Evolutionary conservation across 331 rosid genomes (phyloP).

Genomic region (Saraca asoca): DNA sequence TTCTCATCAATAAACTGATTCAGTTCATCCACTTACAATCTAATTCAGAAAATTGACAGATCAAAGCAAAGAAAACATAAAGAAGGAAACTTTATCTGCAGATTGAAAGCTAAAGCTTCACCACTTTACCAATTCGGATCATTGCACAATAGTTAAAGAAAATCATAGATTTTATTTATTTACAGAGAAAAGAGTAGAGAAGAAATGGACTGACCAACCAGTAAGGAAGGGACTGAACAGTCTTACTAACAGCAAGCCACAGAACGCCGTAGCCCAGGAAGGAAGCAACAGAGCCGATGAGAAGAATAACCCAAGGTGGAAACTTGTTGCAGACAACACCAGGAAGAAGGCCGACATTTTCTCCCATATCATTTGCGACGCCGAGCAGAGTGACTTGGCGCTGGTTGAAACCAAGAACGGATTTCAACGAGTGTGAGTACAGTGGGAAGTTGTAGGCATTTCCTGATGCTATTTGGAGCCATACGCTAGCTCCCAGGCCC

Average conservation of each 20-base stretch:
- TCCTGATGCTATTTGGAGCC: conserved; percentile 70
- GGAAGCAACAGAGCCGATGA: conserved; percentile 58
- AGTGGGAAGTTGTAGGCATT: conserved; percentile 68
- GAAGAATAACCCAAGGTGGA: conserved; percentile 82
- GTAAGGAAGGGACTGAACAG: conserved; percentile 53
- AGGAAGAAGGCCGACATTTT: conserved; percentile 66
- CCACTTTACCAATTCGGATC: no score
- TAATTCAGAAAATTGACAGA: no score
- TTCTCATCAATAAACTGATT: no score
- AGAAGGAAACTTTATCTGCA: no score
- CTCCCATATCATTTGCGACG: conserved; percentile 82
- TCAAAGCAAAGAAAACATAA: no score
- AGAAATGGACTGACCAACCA: conserved; percentile 43
- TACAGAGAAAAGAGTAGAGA: neutral
- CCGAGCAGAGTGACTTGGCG: conserved; percentile 74
- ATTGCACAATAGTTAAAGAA: no score
- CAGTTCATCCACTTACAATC: no score
- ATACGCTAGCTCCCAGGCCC: conserved; percentile 81
- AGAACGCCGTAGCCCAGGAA: conserved; percentile 73
- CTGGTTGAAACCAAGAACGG: conserved; percentile 67
- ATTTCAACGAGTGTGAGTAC: conserved; percentile 67
- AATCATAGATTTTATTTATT: neutral
- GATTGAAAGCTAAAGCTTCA: no score
- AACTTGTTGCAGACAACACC: conserved; percentile 78
- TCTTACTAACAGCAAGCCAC: conserved; percentile 62